Evolutionary conservation across 225 moss, liverwort and hornwort species (phyloP).

Genomic region (Ulota crispa): DNA sequence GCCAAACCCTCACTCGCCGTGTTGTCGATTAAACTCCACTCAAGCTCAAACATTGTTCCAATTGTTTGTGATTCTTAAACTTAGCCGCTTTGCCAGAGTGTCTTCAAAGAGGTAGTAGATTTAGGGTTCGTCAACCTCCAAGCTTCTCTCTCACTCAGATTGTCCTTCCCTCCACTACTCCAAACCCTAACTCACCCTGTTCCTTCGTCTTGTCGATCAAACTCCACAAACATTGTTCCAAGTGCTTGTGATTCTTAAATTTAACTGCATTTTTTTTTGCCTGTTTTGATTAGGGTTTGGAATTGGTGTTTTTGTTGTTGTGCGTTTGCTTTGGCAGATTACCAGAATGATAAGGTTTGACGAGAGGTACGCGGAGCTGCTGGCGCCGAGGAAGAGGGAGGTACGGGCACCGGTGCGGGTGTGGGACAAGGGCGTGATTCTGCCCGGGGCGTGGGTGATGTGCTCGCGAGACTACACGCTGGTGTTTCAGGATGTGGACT

Average conservation of each 20-base stretch:
- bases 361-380: conserved; percentile 36
- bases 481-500: conserved; percentile 45
- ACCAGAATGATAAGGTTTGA: conserved; percentile 41
- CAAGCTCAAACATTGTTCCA: neutral
- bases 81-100: too few species aligned
- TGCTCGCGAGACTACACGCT: conserved; percentile 46
- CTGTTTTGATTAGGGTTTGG: too few species aligned
- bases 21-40: neutral
- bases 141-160: neutral
- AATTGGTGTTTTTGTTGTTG: neutral
- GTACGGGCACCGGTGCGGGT: conserved; percentile 39
- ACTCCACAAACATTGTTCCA: neutral
- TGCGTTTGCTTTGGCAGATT: conserved; percentile 27
- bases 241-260: neutral
- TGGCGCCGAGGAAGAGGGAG: conserved; percentile 49
- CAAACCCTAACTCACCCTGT: neutral
- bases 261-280: too few species aligned
- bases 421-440: conserved; percentile 58
- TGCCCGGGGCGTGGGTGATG: conserved; percentile 55
- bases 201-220: too few species aligned
- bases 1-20: neutral
- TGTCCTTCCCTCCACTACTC: too few species aligned
- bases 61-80: neutral
- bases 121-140: too few species aligned
- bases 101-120: too few species aligned